These are phyloP conservation scores for Choiromyces venosus DNA, from an alignment of 495 filamentous ascomycete genomes.

Conservation along the genomic window DNA sequence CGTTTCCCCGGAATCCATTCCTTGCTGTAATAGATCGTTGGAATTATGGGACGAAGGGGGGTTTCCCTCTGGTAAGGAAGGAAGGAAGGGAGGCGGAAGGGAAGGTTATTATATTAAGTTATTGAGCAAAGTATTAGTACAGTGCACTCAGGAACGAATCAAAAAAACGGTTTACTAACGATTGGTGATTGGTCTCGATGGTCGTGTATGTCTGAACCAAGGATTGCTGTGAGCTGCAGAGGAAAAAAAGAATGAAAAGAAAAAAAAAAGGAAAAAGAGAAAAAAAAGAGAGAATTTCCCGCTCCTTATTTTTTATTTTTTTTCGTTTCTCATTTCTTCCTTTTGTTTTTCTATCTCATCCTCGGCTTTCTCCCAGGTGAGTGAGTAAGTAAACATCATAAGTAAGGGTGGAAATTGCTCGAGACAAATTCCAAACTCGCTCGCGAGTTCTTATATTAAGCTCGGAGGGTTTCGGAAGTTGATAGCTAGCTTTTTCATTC, in stretches of 20 bases:
- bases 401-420: not conserved
- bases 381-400: no score
- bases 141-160: no score
- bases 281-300: not conserved
- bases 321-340: not conserved
- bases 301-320: not conserved
- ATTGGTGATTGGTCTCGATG: no score
- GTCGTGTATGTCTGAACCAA: no score
- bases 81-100: not conserved
- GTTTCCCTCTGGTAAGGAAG: not conserved
- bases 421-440: not conserved
- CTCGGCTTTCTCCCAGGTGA: not conserved
- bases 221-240: no score
- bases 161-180: no score
- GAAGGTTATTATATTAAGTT: not conserved
- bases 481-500: no score
- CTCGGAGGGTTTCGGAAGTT: not conserved
- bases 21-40: not conserved
- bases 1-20: not conserved
- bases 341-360: no score
- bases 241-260: not conserved
- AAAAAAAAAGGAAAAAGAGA: not conserved
- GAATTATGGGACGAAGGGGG: not conserved
- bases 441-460: not conserved
- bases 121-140: not conserved